A percentile compares a stretch with the other conserved stretches of the same genome.
Evolutionary conservation across 805 yeast species (phyloP).

Genomic region (Candida insectalens): DNA sequence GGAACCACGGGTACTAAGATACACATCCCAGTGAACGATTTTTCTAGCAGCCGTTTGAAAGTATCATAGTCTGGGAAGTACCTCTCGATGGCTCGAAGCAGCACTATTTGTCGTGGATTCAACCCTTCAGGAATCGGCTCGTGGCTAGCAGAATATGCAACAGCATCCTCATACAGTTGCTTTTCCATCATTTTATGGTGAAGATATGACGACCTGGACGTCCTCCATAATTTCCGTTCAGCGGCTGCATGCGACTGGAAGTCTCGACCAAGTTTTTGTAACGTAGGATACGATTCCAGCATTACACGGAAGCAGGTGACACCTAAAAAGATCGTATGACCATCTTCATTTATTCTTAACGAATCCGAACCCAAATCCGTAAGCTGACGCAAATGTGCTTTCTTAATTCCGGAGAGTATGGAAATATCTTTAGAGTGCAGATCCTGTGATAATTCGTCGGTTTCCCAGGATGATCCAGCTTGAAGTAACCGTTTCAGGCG

Average conservation of each 20-base stretch:
- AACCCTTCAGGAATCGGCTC: too few species aligned
- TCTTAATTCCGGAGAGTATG: constrained; percentile 1
- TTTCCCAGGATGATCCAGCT: neutral
- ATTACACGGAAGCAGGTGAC: constrained; percentile 1
- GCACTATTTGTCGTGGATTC: neutral
- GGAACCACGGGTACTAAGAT: constrained; percentile 12
- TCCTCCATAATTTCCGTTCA: constrained; percentile 1
- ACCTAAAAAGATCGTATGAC: neutral
- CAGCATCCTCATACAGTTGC: neutral
- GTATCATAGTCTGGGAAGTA: constrained; percentile 11
- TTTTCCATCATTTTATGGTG: neutral
- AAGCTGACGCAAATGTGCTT: constrained; percentile 2
- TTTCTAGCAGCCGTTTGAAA: constrained; percentile 2
- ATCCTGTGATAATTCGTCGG: neutral
- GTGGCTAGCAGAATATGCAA: neutral
- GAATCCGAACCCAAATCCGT: neutral
- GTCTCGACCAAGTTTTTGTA: neutral
- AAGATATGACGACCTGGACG: neutral
- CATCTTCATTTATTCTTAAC: neutral
- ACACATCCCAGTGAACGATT: constrained; percentile 2
- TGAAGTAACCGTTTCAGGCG: neutral
- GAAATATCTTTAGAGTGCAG: constrained; percentile 1
- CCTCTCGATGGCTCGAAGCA: constrained; percentile 7
- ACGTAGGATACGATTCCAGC: neutral
- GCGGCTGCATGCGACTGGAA: neutral